phyloP scores from a whole-genome alignment of 345 rosid genomes.

The Zanthoxylum bungeanum region DNA sequence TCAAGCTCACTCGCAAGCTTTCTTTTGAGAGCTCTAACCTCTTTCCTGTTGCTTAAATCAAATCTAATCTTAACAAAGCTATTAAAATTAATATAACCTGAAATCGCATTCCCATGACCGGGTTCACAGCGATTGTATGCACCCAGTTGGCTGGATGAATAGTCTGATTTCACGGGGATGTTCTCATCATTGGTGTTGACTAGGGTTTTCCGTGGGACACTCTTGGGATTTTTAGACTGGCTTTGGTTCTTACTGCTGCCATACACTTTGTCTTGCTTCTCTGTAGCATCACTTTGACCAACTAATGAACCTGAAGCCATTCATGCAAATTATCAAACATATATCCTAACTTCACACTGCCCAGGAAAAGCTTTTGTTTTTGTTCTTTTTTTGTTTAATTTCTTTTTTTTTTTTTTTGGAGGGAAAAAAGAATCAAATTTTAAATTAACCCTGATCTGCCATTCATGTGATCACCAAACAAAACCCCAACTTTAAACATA shows the following conservation, averaged over 20 bases:
- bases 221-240: slow-evolving; percentile 8
- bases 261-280: slow-evolving; percentile 15
- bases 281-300: slow-evolving; percentile 12
- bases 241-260: slow-evolving; percentile 11
- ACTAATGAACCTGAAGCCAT: slow-evolving; percentile 24
- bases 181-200: slow-evolving; percentile 20
- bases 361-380: no score
- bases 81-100: slow-evolving; percentile 42
- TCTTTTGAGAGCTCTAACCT: slow-evolving; percentile 36
- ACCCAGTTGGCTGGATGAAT: slow-evolving; percentile 32
- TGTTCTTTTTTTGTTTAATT: no score
- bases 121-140: slow-evolving; percentile 6
- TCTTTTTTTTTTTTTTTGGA: neutral
- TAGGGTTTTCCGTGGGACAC: slow-evolving; percentile 14
- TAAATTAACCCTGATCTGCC: neutral
- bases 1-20: no score
- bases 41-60: slow-evolving; percentile 28
- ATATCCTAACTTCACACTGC: no score
- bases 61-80: slow-evolving; percentile 42
- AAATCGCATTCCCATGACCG: slow-evolving; percentile 16
- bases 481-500: neutral
- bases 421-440: neutral
- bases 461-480: neutral
- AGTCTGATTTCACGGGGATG: slow-evolving; percentile 35
- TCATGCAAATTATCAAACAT: slow-evolving; percentile 8